Conservation (phyloP, 441 rosid species). For the Jatropha podagrica region DNA sequence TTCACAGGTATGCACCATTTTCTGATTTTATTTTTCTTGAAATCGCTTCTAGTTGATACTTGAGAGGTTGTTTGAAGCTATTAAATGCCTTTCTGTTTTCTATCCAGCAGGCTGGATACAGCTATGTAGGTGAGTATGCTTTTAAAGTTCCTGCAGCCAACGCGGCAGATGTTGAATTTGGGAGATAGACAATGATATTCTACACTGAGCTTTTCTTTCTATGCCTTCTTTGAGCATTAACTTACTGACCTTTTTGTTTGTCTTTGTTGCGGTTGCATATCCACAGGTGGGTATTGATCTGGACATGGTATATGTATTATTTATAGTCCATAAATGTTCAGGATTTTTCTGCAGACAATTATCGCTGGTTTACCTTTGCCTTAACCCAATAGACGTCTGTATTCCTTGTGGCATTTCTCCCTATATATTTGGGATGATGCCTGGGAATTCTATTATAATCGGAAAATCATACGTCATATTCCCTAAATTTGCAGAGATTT, state of each 20-base stretch:
- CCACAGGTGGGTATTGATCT: conserved; percentile 79
- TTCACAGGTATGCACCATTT: conserved; percentile 61
- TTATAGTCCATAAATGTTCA: conserved; percentile 10
- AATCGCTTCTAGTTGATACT: neutral
- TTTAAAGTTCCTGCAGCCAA: conserved; percentile 37
- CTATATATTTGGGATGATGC: neutral
- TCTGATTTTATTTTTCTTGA: conserved; percentile 11
- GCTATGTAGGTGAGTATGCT: conserved; percentile 69
- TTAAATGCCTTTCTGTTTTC: conserved; percentile 23
- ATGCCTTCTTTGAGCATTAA: conserved; percentile 20
- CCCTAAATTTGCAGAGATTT: neutral
- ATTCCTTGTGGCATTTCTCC: neutral
- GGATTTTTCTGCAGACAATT: conserved; percentile 3
- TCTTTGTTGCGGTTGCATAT: conserved; percentile 65
- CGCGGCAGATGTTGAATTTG: conserved; percentile 30
- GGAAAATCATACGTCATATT: neutral
- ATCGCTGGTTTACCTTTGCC: neutral
- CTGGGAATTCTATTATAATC: neutral
- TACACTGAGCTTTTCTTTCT: conserved; percentile 20
- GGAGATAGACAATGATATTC: conserved; percentile 12
- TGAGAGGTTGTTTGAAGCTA: conserved; percentile 6
- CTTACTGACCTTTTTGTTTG: conserved; percentile 28
- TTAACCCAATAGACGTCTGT: neutral
- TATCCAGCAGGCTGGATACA: conserved; percentile 69
- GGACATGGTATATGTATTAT: neutral